Evolutionary conservation across 495 filamentous ascomycete genomes (phyloP).

Genomic region (Astrothelium macrocarpum): DNA sequence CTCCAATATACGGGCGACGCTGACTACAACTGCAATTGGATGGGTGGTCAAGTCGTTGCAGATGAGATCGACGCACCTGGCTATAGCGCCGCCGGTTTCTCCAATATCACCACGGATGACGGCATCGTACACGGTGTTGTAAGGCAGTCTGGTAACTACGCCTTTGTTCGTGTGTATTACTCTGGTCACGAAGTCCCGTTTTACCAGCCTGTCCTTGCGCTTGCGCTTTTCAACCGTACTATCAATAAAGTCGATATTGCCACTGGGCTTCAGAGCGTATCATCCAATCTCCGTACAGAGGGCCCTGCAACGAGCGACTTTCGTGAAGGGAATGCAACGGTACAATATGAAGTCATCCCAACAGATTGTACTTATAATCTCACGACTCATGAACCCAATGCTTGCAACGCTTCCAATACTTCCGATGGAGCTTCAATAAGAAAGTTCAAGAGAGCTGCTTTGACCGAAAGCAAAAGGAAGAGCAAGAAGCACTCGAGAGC

Average conservation of each 20-base stretch:
- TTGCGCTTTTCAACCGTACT: slow-evolving; percentile 50
- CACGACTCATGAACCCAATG: slow-evolving; percentile 35
- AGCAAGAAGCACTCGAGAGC: background rate
- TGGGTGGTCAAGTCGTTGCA: slow-evolving; percentile 44
- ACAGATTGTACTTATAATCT: slow-evolving; percentile 47
- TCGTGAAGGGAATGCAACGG: slow-evolving; percentile 47
- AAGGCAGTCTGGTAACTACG: slow-evolving; percentile 57
- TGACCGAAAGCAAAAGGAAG: background rate
- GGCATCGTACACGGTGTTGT: slow-evolving; percentile 53
- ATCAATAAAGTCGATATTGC: slow-evolving; percentile 50
- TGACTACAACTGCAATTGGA: slow-evolving; percentile 54
- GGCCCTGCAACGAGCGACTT: slow-evolving; percentile 45
- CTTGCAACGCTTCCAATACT: background rate
- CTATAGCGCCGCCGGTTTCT: slow-evolving; percentile 43
- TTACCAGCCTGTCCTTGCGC: slow-evolving; percentile 54
- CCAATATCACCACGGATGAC: slow-evolving; percentile 47
- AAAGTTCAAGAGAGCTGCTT: background rate
- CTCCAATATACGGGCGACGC: slow-evolving; percentile 52
- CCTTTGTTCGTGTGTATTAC: slow-evolving; percentile 60
- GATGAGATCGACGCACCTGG: slow-evolving; percentile 38
- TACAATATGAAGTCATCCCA: slow-evolving; percentile 42
- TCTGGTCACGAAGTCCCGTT: slow-evolving; percentile 64
- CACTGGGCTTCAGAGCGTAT: slow-evolving; percentile 40
- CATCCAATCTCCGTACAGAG: slow-evolving; percentile 35
- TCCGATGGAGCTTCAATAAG: background rate